Conservation (phyloP, 768 basidiomycete species). For the Boletus coccyginus region DNA sequence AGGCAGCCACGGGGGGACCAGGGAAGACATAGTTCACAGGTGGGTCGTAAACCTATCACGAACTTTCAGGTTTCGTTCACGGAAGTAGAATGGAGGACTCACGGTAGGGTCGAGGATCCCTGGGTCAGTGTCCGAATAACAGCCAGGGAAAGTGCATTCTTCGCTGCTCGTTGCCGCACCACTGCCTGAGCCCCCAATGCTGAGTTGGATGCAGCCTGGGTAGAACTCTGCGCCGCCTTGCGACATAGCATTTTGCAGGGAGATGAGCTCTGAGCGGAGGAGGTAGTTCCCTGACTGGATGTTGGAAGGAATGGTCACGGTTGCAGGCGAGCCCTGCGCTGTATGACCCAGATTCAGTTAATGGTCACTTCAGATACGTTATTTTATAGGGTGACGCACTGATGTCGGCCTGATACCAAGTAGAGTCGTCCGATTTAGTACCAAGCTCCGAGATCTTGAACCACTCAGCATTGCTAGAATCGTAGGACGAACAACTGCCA, state of each 20-base stretch:
- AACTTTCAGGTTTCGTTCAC: not conserved
- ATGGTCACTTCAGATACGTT: not conserved
- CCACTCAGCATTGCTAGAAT: conserved; percentile 59
- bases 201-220: conserved; percentile 30
- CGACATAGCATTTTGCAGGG: conserved; percentile 60
- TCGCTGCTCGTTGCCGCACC: conserved; percentile 20
- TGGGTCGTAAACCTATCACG: conserved; percentile 29
- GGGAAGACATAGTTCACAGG: conserved; percentile 47
- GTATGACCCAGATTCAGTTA: not conserved
- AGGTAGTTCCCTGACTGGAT: conserved; percentile 70
- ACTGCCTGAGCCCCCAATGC: conserved; percentile 26
- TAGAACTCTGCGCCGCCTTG: conserved; percentile 52
- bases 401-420: conserved; percentile 52
- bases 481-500: conserved; percentile 55
- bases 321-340: conserved; percentile 40
- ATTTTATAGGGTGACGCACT: conserved; percentile 35
- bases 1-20: conserved; percentile 47
- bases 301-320: conserved; percentile 44
- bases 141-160: conserved; percentile 65
- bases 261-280: conserved; percentile 75
- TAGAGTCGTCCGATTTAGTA: conserved; percentile 27
- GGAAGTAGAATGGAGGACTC: conserved; percentile 1
- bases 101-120: conserved; percentile 59
- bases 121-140: conserved; percentile 64
- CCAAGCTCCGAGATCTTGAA: conserved; percentile 68